Base-by-base conservation (phyloP, 2,329 filamentous ascomycete genomes). In the Ceratocystis albifundus region DNA sequence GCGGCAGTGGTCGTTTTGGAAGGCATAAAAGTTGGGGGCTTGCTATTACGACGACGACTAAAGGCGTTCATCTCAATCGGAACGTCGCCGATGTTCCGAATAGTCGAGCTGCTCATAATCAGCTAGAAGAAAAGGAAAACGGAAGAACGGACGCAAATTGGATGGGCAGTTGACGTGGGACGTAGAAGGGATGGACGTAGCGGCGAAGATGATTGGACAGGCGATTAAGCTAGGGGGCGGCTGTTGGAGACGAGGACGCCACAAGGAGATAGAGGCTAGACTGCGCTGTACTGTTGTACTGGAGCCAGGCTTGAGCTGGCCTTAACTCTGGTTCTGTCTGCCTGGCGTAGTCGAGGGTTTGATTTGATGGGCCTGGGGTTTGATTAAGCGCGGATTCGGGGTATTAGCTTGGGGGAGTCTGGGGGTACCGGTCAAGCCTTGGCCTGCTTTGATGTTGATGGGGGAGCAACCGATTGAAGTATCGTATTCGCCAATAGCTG, bases 11-110 rank as follows among this genome's bases (percentile, higher is more conserved):
- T 48, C 6, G 25, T 61, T 50, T 15, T 44, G 6, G 55, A 66
- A 17, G 45, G 53, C 36, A 25, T 41, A 32, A 36, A 65, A 44
- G 20, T 30, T 28, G 32, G 22, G 17, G 53, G 62, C 53, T 66
- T 57, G 70, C 70, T 61, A 70, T 71, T 63, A 70, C 72, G 62
- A 73, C 70, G 65, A 70, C 71, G 28, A 68, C 69, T 67, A 25
- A 55, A 67, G 46, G 62, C 59, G 45, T 65, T 67, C 66, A 67
- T 67, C 61, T 67, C 66, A 61, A 67, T 65, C 46, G 66, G 57
- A 28, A 55, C 63, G 57, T 67, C 66, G n/a, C 66, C 66, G 46
- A 59, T 30, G 32, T n/a, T 41, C 36, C 22, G 22, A 28, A 63
- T 46, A 17, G 64, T 45, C 30, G 64, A 65, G 64, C 32, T 65